These are phyloP conservation scores for Phyllosticta capitalensis DNA, from an alignment of 2,329 filamentous ascomycete genomes.

Conservation along the genomic window DNA sequence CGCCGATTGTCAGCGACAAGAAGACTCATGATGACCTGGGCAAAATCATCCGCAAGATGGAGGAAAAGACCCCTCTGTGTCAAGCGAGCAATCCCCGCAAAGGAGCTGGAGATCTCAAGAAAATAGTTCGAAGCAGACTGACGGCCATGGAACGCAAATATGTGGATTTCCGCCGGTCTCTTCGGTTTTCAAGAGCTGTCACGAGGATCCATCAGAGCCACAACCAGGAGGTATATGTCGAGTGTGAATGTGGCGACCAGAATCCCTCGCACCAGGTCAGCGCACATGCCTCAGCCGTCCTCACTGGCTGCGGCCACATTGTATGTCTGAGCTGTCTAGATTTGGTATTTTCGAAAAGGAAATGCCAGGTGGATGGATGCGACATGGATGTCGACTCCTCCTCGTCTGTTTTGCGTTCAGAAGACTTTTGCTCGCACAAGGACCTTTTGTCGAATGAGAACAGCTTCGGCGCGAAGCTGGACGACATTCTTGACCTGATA, in stretches of 20 bases:
- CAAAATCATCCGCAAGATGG: not conserved
- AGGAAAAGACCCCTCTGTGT: not conserved
- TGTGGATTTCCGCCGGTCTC: conserved; percentile 13
- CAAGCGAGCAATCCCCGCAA: not conserved
- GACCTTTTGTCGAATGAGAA: not conserved
- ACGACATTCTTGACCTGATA: conserved; percentile 38
- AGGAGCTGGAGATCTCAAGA: conserved; percentile 12
- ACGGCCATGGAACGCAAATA: not conserved
- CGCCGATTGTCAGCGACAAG: not conserved
- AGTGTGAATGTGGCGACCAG: not conserved
- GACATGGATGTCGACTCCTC: conserved; percentile 28
- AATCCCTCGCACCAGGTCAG: not conserved
- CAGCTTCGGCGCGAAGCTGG: conserved; percentile 38
- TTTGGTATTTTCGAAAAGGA: conserved; percentile 18
- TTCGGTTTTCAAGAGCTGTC: conserved; percentile 15
- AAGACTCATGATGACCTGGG: not conserved
- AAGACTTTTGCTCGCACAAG: conserved; percentile 26
- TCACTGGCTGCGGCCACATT: conserved; percentile 26
- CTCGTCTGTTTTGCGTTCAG: conserved; percentile 27
- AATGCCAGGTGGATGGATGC: conserved; percentile 35
- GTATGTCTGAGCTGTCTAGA: conserved; percentile 36
- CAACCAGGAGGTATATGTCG: not conserved
- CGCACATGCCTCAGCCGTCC: not conserved
- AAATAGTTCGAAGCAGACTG: not conserved
- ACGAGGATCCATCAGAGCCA: not conserved